These are phyloP conservation scores for Monoraphidium neglectum DNA, from an alignment of 139 green algal genomes.

Conservation along the genomic window DNA sequence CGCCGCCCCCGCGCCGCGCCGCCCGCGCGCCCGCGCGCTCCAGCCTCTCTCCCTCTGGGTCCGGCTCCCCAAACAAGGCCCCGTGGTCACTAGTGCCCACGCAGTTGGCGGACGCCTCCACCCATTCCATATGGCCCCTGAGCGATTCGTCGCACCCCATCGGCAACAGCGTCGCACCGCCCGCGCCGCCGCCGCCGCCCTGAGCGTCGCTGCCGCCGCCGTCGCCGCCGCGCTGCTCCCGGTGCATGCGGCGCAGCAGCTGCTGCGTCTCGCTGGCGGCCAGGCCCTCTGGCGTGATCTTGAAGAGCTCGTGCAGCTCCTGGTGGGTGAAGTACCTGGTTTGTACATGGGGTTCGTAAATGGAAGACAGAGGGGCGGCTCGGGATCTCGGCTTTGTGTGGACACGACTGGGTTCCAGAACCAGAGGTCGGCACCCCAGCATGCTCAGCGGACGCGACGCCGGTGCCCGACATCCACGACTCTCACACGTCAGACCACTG, in stretches of 20 bases:
- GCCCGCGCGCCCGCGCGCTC: conserved; percentile 13
- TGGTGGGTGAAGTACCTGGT: conserved; percentile 55
- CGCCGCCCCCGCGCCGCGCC: neutral
- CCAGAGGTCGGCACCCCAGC: neutral
- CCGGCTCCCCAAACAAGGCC: conserved; percentile 73
- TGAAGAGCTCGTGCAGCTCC: conserved; percentile 84
- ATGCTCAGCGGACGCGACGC: neutral
- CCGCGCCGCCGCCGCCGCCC: conserved; percentile 47
- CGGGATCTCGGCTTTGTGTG: neutral
- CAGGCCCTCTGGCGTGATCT: conserved; percentile 54
- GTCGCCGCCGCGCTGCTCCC: conserved; percentile 47
- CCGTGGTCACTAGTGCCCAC: conserved; percentile 83
- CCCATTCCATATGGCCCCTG: conserved; percentile 9
- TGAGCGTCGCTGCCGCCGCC: conserved; percentile 51
- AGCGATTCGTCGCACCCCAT: neutral
- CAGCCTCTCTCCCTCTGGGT: conserved; percentile 19
- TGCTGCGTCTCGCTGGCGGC: conserved; percentile 61
- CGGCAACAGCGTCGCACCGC: neutral
- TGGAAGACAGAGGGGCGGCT: neutral
- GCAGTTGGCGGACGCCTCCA: neutral
- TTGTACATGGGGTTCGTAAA: neutral
- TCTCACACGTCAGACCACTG: neutral
- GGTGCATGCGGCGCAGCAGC: conserved; percentile 72
- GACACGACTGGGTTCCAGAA: neutral
- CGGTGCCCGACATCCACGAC: neutral